A percentile compares a stretch with the other conserved stretches of the same genome.
phyloP scores from a whole-genome alignment of 495 filamentous ascomycete genomes.

The Paragyromitra xinjiangensis region DNA sequence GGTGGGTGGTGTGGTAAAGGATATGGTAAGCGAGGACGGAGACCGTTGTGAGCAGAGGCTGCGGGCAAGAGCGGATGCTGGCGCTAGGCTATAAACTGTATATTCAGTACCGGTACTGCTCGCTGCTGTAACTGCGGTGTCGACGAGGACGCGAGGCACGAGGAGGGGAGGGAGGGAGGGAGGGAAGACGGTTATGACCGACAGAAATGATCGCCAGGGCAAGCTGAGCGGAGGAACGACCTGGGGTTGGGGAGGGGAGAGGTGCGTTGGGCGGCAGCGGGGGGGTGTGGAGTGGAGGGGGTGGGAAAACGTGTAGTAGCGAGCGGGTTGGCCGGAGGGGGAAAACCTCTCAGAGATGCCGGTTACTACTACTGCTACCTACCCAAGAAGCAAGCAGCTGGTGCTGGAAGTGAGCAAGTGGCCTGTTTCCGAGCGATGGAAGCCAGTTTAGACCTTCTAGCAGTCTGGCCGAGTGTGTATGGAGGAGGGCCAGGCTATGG shows the following conservation, averaged over 20 bases:
- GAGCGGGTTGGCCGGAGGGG: slow-evolving; percentile 57
- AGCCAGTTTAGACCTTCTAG: slow-evolving; percentile 39
- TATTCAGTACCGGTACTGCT: slow-evolving; percentile 41
- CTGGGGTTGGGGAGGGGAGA: slow-evolving; percentile 36
- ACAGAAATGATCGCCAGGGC: slow-evolving; percentile 59
- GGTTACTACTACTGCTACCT: slow-evolving; percentile 31
- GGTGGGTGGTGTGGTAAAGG: slow-evolving; percentile 27
- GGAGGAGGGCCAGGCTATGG: slow-evolving; percentile 27
- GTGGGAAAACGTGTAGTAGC: slow-evolving; percentile 50
- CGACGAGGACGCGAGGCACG: slow-evolving; percentile 29
- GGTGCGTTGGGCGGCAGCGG: slow-evolving; percentile 54
- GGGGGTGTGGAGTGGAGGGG: slow-evolving; percentile 39
- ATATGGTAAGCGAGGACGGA: slow-evolving; percentile 39
- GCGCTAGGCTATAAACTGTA: slow-evolving; percentile 44
- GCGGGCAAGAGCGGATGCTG: slow-evolving; percentile 43
- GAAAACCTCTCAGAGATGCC: slow-evolving; percentile 49
- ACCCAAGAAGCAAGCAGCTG: slow-evolving; percentile 35
- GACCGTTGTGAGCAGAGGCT: slow-evolving; percentile 27
- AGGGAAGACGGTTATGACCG: slow-evolving; percentile 52
- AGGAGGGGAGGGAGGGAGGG: slow-evolving; percentile 28
- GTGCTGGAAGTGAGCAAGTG: slow-evolving; percentile 37
- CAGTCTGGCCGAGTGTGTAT: slow-evolving; percentile 9
- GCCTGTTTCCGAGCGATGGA: slow-evolving; percentile 36
- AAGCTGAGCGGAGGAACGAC: slow-evolving; percentile 31
- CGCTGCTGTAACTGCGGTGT: slow-evolving; percentile 29